Percentiles rank a stretch among this genome's conserved stretches.
Evolutionary conservation across 148 eudicot genomes (phyloP).

Genomic region (Amaranthus cruentus): DNA sequence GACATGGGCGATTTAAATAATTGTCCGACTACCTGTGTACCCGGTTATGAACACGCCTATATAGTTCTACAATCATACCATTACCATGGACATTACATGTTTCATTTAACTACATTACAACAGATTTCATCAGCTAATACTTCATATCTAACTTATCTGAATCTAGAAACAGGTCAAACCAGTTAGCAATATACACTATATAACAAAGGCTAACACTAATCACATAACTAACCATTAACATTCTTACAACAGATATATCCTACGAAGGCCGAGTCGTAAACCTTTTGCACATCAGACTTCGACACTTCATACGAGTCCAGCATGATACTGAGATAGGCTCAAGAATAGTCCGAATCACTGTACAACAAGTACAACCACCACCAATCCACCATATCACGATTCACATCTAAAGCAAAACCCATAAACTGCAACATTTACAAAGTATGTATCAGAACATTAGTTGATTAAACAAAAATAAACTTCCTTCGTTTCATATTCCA

Average conservation of each 20-base stretch:
- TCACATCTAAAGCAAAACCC: not conserved
- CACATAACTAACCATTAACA: constrained; percentile 6
- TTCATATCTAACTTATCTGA: not conserved
- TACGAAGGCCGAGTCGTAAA: constrained; percentile 7
- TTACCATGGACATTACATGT: no score
- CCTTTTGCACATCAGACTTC: constrained; percentile 13
- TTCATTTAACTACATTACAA: no score
- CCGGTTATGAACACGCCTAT: no score
- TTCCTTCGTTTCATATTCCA: no score
- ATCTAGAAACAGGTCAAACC: not conserved
- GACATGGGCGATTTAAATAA: no score
- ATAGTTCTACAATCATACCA: no score
- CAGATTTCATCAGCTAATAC: constrained; percentile 4
- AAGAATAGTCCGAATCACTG: constrained; percentile 29
- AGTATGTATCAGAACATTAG: not conserved
- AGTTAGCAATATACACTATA: constrained; percentile 19
- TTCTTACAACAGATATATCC: constrained; percentile 17
- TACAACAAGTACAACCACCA: constrained; percentile 12
- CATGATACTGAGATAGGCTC: constrained; percentile 14
- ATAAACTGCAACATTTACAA: constrained; percentile 1
- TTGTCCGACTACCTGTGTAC: no score
- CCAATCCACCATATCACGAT: not conserved
- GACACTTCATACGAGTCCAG: not conserved
- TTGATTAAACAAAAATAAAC: not conserved
- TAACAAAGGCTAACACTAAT: constrained; percentile 16